These are phyloP conservation scores for Ganoderma sinense DNA, from an alignment of 1,284 basidiomycete genomes.

Conservation along the genomic window DNA sequence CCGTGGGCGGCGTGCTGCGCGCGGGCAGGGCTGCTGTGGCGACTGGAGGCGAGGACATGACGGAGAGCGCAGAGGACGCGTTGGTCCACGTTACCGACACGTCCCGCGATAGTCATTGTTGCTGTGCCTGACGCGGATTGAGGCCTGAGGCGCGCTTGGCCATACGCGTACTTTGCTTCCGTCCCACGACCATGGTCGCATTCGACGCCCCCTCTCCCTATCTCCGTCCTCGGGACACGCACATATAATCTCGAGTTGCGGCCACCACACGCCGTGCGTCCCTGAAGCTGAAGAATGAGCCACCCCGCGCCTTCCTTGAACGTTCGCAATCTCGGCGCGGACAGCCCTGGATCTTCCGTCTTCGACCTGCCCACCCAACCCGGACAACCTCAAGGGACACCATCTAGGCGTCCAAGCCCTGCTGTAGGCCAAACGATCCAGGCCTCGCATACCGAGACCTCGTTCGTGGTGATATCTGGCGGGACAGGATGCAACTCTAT, in stretches of 20 bases:
- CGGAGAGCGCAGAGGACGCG: slow-evolving; percentile 11
- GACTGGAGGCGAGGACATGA: slow-evolving; percentile 31
- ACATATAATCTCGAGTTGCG: neutral
- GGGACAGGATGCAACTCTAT: slow-evolving; percentile 87
- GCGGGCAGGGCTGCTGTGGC: slow-evolving; percentile 17
- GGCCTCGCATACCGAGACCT: slow-evolving; percentile 29
- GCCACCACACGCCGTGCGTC: too few relatives aligned
- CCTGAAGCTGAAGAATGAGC: slow-evolving; percentile 26
- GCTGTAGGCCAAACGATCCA: slow-evolving; percentile 13
- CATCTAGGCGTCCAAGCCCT: slow-evolving; percentile 3
- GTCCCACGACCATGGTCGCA: slow-evolving; percentile 20
- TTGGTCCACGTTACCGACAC: too few relatives aligned
- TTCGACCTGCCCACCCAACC: slow-evolving; percentile 71
- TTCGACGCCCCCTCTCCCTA: slow-evolving; percentile 6
- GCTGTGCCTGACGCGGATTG: too few relatives aligned
- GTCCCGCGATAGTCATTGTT: neutral
- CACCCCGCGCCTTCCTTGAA: slow-evolving; percentile 32
- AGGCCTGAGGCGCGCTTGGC: too few relatives aligned
- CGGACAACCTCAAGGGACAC: slow-evolving; percentile 15
- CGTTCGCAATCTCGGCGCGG: slow-evolving; percentile 30
- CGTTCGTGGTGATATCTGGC: slow-evolving; percentile 77
- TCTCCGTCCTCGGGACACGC: neutral
- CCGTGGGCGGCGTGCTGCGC: slow-evolving; percentile 21
- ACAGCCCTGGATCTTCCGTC: slow-evolving; percentile 73
- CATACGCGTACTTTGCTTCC: slow-evolving; percentile 7